phyloP scores from a whole-genome alignment of 495 filamentous ascomycete species.

The Hypoxylon lienhwacheense region DNA sequence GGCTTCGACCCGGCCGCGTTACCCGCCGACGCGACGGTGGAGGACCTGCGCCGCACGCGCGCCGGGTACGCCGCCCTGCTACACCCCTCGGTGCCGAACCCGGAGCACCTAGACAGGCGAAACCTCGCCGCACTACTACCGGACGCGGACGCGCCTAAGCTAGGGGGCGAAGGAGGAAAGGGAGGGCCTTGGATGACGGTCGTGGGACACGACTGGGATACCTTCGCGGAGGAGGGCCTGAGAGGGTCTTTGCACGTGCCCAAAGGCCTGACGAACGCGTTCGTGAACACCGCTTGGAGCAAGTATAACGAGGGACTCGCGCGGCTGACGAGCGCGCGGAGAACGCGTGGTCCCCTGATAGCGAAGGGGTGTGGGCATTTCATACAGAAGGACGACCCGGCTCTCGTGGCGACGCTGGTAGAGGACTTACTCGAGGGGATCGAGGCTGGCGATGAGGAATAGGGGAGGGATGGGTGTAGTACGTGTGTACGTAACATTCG shows the following conservation, averaged over 20 bases:
- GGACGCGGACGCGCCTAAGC: constrained; percentile 47
- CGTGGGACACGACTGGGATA: constrained; percentile 62
- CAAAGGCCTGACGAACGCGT: constrained; percentile 50
- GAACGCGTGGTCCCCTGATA: constrained; percentile 51
- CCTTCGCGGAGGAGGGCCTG: constrained; percentile 57
- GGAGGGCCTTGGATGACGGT: constrained; percentile 54
- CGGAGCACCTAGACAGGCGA: constrained; percentile 58
- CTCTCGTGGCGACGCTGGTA: constrained; percentile 57
- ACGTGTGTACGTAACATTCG: not conserved
- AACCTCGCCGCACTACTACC: constrained; percentile 56
- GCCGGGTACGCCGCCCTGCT: constrained; percentile 48
- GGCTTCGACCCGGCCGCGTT: constrained; percentile 50
- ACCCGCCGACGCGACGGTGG: constrained; percentile 48
- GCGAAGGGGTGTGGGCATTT: constrained; percentile 63
- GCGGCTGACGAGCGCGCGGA: constrained; percentile 46
- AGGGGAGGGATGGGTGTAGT: not conserved
- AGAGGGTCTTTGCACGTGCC: constrained; percentile 42
- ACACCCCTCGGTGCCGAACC: constrained; percentile 56
- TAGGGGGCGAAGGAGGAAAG: constrained; percentile 43
- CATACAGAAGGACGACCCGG: constrained; percentile 62
- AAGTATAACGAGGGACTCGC: constrained; percentile 59
- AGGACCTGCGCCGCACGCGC: constrained; percentile 51
- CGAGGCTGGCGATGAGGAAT: not conserved
- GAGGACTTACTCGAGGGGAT: constrained; percentile 39
- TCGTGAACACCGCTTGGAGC: constrained; percentile 59